phyloP scores from a whole-genome alignment of 257 asterid species.

The Agastache rugosa region DNA sequence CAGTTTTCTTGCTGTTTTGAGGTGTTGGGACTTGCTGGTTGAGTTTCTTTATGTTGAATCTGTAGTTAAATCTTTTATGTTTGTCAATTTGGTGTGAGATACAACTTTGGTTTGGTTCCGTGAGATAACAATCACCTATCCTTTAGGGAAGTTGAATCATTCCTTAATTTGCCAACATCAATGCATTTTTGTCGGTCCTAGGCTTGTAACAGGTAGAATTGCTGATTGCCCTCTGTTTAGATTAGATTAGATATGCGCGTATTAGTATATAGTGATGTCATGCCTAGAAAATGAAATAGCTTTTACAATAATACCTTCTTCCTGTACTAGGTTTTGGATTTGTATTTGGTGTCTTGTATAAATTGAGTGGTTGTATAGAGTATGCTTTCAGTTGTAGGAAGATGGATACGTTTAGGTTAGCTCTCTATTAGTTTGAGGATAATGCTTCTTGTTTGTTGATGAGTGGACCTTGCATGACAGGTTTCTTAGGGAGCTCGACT shows the following conservation, averaged over 20 bases:
- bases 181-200: background rate
- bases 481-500: constrained; percentile 75
- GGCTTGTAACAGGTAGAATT: background rate
- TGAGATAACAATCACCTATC: background rate
- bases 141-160: background rate
- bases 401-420: background rate
- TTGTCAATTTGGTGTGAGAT: background rate
- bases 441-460: constrained; percentile 2
- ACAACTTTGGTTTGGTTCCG: background rate
- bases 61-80: background rate
- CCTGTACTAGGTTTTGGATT: background rate
- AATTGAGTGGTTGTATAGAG: background rate
- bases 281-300: background rate
- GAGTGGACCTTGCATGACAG: constrained; percentile 44
- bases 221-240: background rate
- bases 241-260: background rate
- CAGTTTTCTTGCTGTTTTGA: constrained; percentile 13
- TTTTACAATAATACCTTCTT: background rate
- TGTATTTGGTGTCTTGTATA: background rate
- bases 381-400: background rate
- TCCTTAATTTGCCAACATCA: background rate
- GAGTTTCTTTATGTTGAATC: background rate
- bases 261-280: background rate
- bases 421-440: background rate
- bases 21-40: background rate